phyloP scores from a whole-genome alignment of 2,329 filamentous ascomycete genomes.

The Hymenoscyphus fraxineus region DNA sequence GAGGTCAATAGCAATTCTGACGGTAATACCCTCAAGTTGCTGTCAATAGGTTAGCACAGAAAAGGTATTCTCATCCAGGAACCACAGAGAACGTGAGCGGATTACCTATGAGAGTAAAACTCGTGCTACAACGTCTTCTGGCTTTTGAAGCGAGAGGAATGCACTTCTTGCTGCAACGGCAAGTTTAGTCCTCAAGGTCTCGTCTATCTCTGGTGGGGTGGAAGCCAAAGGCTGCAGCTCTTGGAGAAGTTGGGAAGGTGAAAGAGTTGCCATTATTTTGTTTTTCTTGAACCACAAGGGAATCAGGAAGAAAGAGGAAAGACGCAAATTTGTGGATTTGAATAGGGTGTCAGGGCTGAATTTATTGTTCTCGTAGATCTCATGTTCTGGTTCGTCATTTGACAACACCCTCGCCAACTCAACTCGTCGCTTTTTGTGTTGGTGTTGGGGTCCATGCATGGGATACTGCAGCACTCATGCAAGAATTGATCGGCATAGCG shows the following conservation, averaged over 20 bases:
- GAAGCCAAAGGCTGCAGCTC: conserved; percentile 6
- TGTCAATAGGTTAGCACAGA: neutral
- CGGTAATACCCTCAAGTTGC: conserved; percentile 4
- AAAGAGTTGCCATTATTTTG: neutral
- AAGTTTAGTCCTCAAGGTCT: neutral
- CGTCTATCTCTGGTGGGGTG: neutral
- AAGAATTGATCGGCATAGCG: too few species aligned
- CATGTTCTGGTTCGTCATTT: neutral
- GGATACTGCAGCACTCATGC: too few species aligned
- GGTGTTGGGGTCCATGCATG: too few species aligned
- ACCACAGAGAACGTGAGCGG: neutral
- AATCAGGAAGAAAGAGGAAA: neutral
- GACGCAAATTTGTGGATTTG: neutral
- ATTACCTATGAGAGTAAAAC: conserved; percentile 4
- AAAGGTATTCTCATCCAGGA: neutral
- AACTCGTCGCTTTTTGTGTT: too few species aligned
- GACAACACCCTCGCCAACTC: too few species aligned
- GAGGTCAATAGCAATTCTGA: conserved; percentile 10
- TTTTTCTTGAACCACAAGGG: neutral
- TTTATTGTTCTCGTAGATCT: neutral
- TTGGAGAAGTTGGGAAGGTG: conserved; percentile 2
- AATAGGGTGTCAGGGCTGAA: neutral
- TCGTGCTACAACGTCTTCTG: conserved; percentile 9
- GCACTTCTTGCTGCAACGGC: neutral
- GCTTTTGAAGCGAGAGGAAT: conserved; percentile 5